These are phyloP conservation scores for Beta macrorhiza DNA, from an alignment of 179 eudicot genomes.

Conservation along the genomic window DNA sequence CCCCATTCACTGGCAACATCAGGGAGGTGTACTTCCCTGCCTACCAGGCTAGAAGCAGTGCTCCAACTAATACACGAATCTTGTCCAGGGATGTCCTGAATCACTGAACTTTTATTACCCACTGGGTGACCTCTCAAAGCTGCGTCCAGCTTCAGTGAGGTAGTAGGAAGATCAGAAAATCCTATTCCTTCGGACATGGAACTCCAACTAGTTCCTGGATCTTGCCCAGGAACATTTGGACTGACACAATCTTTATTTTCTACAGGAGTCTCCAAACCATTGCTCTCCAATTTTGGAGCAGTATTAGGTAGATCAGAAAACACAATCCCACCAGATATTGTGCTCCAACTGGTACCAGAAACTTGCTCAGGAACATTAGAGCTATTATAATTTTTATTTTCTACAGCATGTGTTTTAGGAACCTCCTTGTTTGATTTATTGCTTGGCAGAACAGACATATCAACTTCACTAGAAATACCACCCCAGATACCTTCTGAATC, in stretches of 20 bases:
- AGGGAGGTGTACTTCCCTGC: slow-evolving; percentile 42
- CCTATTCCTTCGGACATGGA: slow-evolving; percentile 25
- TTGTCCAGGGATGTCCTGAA: slow-evolving; percentile 35
- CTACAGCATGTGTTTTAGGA: slow-evolving; percentile 1
- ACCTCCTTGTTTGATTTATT: background rate
- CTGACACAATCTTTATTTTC: slow-evolving; percentile 26
- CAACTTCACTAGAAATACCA: slow-evolving; percentile 16
- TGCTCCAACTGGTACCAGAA: slow-evolving; percentile 34
- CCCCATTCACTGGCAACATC: slow-evolving; percentile 58
- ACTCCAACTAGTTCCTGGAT: slow-evolving; percentile 33
- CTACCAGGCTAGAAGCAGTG: slow-evolving; percentile 36
- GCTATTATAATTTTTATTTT: slow-evolving; percentile 11
- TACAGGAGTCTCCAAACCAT: slow-evolving; percentile 25
- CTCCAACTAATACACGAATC: slow-evolving; percentile 47
- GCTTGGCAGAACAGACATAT: slow-evolving; percentile 5
- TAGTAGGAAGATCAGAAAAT: slow-evolving; percentile 24
- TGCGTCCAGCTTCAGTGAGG: slow-evolving; percentile 25
- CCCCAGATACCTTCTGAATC: slow-evolving; percentile 22
- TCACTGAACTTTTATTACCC: slow-evolving; percentile 34
- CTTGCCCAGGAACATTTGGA: slow-evolving; percentile 28
- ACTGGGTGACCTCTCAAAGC: slow-evolving; percentile 31
- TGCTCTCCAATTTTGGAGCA: slow-evolving; percentile 21
- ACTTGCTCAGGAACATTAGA: slow-evolving; percentile 25
- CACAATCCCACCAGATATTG: slow-evolving; percentile 23
- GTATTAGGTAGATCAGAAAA: slow-evolving; percentile 28